Conservation (phyloP, 139 green algal genomes). For the Coelastrella sp. region DNA sequence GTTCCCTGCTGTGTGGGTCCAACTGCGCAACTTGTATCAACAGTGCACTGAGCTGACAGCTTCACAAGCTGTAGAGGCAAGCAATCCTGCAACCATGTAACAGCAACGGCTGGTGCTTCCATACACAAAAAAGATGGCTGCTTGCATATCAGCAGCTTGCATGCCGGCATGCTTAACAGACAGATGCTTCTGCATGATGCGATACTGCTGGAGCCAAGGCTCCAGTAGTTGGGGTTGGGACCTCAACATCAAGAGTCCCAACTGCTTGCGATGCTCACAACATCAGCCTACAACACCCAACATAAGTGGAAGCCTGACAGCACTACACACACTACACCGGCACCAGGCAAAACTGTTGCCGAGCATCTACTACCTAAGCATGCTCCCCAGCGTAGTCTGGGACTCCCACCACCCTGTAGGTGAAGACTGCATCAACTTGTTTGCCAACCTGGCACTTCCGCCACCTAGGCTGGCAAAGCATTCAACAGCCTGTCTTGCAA, state of each 20-base stretch:
- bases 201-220: neutral
- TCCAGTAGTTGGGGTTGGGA: too few species aligned
- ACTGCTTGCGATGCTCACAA: too few species aligned
- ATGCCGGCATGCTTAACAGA: neutral
- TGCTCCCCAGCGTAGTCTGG: neutral
- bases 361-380: too few species aligned
- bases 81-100: constrained; percentile 20
- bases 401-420: neutral
- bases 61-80: constrained; percentile 34
- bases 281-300: too few species aligned
- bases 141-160: too few species aligned
- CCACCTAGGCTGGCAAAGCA: too few species aligned
- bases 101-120: too few species aligned
- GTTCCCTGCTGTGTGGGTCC: constrained; percentile 23
- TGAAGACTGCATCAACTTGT: too few species aligned
- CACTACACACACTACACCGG: too few species aligned
- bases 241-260: neutral
- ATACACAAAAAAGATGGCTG: neutral
- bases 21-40: constrained; percentile 1
- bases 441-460: constrained; percentile 30
- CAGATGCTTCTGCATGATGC: neutral
- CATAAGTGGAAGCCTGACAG: too few species aligned
- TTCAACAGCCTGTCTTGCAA: too few species aligned
- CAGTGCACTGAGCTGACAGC: constrained; percentile 30
- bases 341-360: too few species aligned